phyloP scores from a whole-genome alignment of 2,329 filamentous ascomycete genomes.

The Basipetospora chlamydospora region DNA sequence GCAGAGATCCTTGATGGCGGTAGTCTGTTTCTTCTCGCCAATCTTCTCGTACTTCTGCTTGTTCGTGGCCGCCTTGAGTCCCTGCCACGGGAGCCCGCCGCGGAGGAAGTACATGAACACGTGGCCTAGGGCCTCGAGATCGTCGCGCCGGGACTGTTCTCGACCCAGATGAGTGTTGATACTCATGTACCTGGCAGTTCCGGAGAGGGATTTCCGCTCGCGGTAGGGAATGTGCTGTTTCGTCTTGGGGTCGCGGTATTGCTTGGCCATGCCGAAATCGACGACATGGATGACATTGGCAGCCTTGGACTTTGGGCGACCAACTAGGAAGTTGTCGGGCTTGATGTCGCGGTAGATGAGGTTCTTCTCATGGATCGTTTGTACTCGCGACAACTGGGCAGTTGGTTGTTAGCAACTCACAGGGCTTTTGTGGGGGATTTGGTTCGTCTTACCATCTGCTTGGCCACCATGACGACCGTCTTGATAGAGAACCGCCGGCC shows the following conservation, averaged over 20 bases:
- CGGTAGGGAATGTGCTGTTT: conserved; percentile 98
- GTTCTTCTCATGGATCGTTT: conserved; percentile 95
- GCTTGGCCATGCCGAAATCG: conserved; percentile 99
- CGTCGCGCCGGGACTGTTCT: conserved; percentile 90
- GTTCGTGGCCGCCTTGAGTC: conserved; percentile 58
- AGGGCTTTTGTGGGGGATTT: background rate
- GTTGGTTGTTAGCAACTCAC: background rate
- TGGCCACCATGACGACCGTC: conserved; percentile 97
- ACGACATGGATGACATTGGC: conserved; percentile 97
- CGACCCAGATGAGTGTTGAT: conserved; percentile 97
- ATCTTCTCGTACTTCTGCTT: conserved; percentile 99
- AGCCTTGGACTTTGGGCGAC: conserved; percentile 79
- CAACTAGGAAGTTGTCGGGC: conserved; percentile 97
- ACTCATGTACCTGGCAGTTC: conserved; percentile 96
- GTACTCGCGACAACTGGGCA: conserved; percentile 68
- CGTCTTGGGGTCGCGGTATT: conserved; percentile 96
- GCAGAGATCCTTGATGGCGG: conserved; percentile 89
- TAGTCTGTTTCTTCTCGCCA: conserved; percentile 99
- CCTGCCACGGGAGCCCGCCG: conserved; percentile 59
- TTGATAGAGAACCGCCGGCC: conserved; percentile 90
- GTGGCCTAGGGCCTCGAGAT: conserved; percentile 74
- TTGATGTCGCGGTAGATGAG: conserved; percentile 99
- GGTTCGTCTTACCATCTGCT: conserved; percentile 65
- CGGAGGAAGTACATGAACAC: conserved; percentile 63
- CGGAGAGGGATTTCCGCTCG: conserved; percentile 90